phyloP scores from a whole-genome alignment of 2,329 filamentous ascomycete species.

The Claviceps humidiphila region DNA sequence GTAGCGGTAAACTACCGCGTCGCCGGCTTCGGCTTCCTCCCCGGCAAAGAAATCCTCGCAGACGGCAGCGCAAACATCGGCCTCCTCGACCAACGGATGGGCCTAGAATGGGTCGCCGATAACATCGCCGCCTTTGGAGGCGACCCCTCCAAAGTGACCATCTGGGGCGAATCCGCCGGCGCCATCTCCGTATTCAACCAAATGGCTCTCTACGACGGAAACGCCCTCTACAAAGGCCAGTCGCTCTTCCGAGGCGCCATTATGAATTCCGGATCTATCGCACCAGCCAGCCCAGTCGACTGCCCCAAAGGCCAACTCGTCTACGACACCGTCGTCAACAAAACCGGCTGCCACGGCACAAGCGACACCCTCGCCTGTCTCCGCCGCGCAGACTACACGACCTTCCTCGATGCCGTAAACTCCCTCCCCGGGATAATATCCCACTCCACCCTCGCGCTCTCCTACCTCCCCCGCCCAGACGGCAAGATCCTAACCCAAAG shows the following conservation, averaged over 20 bases:
- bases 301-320: neutral
- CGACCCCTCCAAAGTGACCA: constrained; percentile 45
- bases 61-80: constrained; percentile 58
- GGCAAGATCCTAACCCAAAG: neutral
- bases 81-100: constrained; percentile 37
- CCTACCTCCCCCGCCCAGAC: constrained; percentile 18
- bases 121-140: constrained; percentile 52
- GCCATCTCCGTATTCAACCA: constrained; percentile 37
- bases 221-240: constrained; percentile 28
- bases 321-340: neutral
- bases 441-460: neutral
- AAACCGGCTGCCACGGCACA: neutral
- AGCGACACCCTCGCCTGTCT: constrained; percentile 26
- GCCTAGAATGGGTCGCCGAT: constrained; percentile 45
- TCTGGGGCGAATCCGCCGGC: constrained; percentile 44
- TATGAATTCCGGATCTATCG: constrained; percentile 32
- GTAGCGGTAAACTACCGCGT: constrained; percentile 3
- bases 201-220: constrained; percentile 48
- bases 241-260: constrained; percentile 5
- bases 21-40: constrained; percentile 3
- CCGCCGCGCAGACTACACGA: constrained; percentile 39
- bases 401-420: constrained; percentile 24
- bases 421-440: neutral
- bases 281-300: constrained; percentile 6
- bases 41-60: constrained; percentile 1